These are phyloP conservation scores for Eimeria tenella DNA, from an alignment of 169 alveolate genomes.

Conservation along the genomic window DNA sequence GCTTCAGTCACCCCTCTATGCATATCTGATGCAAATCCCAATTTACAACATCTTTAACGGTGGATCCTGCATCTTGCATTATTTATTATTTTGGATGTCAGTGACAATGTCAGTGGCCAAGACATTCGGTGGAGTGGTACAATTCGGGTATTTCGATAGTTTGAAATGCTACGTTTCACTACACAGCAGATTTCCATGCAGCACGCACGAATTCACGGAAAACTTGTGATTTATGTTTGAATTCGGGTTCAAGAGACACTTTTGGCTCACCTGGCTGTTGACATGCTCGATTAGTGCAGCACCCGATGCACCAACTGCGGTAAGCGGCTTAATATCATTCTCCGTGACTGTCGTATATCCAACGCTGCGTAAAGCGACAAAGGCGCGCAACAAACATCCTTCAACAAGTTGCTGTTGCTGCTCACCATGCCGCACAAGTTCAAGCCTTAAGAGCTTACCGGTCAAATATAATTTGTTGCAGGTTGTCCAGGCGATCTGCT, in stretches of 20 bases:
- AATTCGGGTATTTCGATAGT: too few relatives aligned
- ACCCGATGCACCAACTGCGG: conserved; percentile 25
- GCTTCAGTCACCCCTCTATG: too few relatives aligned
- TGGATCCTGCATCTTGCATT: too few relatives aligned
- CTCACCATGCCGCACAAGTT: background rate
- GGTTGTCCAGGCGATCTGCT: conserved; percentile 23
- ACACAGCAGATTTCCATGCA: too few relatives aligned
- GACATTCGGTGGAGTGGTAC: too few relatives aligned
- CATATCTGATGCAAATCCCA: too few relatives aligned
- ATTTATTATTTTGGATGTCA: too few relatives aligned
- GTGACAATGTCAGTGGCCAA: too few relatives aligned
- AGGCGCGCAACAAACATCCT: background rate
- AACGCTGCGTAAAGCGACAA: conserved; percentile 40
- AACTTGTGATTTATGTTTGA: too few relatives aligned
- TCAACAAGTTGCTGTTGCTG: background rate
- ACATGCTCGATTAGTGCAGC: conserved; percentile 64
- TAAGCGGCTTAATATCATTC: conserved; percentile 50
- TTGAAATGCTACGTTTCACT: too few relatives aligned
- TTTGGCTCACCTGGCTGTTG: conserved; percentile 64
- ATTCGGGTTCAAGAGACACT: background rate
- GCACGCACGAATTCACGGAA: too few relatives aligned
- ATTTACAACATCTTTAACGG: too few relatives aligned
- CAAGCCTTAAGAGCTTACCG: conserved; percentile 26
- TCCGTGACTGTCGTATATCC: conserved; percentile 67
- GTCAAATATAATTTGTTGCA: background rate